Base-by-base conservation (phyloP, 805 yeast species). In the Vanderwaltozyma yarrowii region DNA sequence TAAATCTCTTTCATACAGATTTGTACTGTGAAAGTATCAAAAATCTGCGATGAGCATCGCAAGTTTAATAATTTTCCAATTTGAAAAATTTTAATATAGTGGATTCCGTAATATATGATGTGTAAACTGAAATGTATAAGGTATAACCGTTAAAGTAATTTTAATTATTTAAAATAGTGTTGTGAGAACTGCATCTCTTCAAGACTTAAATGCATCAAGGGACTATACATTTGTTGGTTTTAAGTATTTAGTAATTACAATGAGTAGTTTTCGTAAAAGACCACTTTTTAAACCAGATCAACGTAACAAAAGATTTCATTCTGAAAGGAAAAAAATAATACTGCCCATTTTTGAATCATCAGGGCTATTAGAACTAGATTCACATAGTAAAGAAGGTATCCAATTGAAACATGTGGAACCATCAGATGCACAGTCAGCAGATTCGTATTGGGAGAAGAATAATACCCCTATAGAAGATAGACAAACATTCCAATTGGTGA, bases 301-400 rank as follows among this genome's bases (percentile, higher is more conserved):
- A 17, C 6, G 8, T 12, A 34, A 20, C 11, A 19, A 29, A 16
- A 14, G 32, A 9, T 34, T 34, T 28, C 21, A 34, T 23, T 30
- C 25, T 7, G 26, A 14, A 17, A 16, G 16, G 17, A 36, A 35
- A 6, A 9, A 7, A 34, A 39, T 28, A 13, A 42, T 47, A 2
- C 23, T 54, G 20, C 62, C 62, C 4, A 38, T 44, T 15, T 67
- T 65, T 45, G 58, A 60, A 36, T 64, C 65, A 2, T 65, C 73
- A 1, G 73, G 73, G 1, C 42, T 66, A 4, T 44, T 69, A 26
- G 69, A 69, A 21, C 55, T 60, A 39, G 73, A 65, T 23, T 57
- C 67, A 4, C 54, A 62, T 39, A 55, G 50, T 35, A 47, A 53
- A 14, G 44, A 54, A 14, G 71, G 71, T 0, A 42, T 52, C 1